Evolutionary conservation across 768 basidiomycete genomes (phyloP).

Genomic region (Mycena pura): DNA sequence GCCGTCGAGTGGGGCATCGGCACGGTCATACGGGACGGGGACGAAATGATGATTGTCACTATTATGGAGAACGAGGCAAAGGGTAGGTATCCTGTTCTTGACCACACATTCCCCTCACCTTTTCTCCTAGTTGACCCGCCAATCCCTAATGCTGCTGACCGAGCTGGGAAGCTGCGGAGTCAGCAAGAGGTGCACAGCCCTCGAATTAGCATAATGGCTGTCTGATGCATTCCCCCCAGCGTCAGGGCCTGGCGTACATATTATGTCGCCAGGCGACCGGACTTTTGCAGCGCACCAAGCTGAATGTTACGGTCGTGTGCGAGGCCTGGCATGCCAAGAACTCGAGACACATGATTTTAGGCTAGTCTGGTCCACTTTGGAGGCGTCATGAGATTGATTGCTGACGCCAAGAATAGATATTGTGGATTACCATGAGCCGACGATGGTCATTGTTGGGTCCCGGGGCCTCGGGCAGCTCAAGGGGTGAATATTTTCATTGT

Average conservation of each 20-base stretch:
- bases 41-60: conserved; percentile 90
- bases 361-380: conserved; percentile 41
- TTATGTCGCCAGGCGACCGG: conserved; percentile 89
- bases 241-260: conserved; percentile 87
- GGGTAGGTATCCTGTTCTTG: conserved; percentile 51
- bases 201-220: not conserved
- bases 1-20: conserved; percentile 99
- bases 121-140: conserved; percentile 63
- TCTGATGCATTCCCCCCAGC: conserved; percentile 51
- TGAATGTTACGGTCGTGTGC: conserved; percentile 87
- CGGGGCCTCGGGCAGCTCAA: conserved; percentile 87
- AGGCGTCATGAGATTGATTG: not conserved
- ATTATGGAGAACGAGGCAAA: conserved; percentile 93
- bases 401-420: conserved; percentile 55
- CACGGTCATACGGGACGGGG: conserved; percentile 93
- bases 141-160: conserved; percentile 75
- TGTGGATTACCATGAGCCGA: conserved; percentile 85
- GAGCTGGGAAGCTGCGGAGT: conserved; percentile 77
- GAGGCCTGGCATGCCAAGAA: conserved; percentile 99
- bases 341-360: conserved; percentile 85
- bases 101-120: conserved; percentile 14
- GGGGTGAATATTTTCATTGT: conserved; percentile 59
- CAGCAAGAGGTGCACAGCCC: conserved; percentile 82
- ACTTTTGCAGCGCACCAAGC: conserved; percentile 86
- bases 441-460: conserved; percentile 95